phyloP scores from a whole-genome alignment of 129 eudicot species.

The Ambrosia trifida region DNA sequence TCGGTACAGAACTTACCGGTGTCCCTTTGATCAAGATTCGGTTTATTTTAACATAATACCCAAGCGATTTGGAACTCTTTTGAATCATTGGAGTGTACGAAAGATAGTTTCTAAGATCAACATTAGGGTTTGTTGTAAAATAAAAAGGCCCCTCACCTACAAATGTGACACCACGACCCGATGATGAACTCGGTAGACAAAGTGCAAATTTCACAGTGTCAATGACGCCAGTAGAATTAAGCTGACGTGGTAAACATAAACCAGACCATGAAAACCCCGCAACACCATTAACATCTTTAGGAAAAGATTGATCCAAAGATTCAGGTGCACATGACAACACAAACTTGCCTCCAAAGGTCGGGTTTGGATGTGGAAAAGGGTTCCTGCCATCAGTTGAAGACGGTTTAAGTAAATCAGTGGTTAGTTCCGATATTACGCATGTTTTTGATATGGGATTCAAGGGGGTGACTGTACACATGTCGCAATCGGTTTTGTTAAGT shows the following conservation, averaged over 20 bases:
- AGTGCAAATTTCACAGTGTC: background rate
- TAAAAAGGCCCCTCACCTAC: slow-evolving; percentile 6
- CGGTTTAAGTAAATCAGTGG: background rate
- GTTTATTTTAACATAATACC: background rate
- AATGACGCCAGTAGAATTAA: background rate
- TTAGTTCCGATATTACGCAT: background rate
- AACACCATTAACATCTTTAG: background rate
- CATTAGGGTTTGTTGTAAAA: background rate
- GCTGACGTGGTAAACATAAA: background rate
- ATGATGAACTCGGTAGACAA: background rate
- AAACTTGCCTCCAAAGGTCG: background rate
- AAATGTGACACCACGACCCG: background rate
- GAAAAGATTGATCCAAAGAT: background rate
- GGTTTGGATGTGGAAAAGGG: background rate
- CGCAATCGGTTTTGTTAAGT: background rate
- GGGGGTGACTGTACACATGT: background rate
- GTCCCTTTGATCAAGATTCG: background rate
- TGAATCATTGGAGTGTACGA: background rate
- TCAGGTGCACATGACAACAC: background rate
- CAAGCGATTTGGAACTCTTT: background rate
- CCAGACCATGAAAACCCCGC: slow-evolving; percentile 1
- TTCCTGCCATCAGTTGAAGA: background rate
- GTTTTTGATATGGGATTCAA: background rate
- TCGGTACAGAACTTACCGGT: background rate
- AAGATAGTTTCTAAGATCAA: background rate